A percentile compares a stretch with the other conserved stretches of the same genome.
Conservation (phyloP, 1,284 basidiomycete genomes). For the Heliocybe sulcata region DNA sequence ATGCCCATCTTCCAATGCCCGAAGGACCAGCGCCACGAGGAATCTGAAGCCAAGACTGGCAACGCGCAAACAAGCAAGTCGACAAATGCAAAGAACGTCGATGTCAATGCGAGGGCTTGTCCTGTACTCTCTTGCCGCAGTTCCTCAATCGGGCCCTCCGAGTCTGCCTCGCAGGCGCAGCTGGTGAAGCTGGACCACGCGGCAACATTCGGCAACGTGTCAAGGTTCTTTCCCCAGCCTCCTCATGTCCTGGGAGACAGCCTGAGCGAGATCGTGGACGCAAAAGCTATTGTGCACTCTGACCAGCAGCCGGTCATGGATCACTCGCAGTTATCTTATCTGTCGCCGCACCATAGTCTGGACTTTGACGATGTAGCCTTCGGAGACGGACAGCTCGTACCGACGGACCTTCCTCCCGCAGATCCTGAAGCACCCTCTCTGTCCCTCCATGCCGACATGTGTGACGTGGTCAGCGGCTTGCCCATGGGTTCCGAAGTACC, state of each 20-base stretch:
- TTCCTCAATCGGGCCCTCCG: constrained; percentile 41
- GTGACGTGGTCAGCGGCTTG: too few species aligned
- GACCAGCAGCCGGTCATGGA: too few species aligned
- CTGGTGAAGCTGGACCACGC: not conserved
- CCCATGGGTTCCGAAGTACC: not conserved
- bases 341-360: too few species aligned
- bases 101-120: not conserved
- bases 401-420: not conserved
- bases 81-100: not conserved
- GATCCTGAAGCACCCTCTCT: not conserved
- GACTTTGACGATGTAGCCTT: too few species aligned
- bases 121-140: constrained; percentile 4
- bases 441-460: not conserved
- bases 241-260: too few species aligned
- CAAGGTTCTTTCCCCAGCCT: constrained; percentile 5
- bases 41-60: constrained; percentile 8
- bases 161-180: constrained; percentile 41
- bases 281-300: too few species aligned
- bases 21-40: not conserved
- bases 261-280: too few species aligned
- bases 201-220: constrained; percentile 4
- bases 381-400: too few species aligned
- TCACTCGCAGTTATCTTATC: too few species aligned
- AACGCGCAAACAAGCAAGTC: constrained; percentile 18
- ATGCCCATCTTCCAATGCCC: not conserved